These are phyloP conservation scores for Coemansia javaensis DNA, from an alignment of 192 early-diverging fungal genomes.

Conservation along the genomic window DNA sequence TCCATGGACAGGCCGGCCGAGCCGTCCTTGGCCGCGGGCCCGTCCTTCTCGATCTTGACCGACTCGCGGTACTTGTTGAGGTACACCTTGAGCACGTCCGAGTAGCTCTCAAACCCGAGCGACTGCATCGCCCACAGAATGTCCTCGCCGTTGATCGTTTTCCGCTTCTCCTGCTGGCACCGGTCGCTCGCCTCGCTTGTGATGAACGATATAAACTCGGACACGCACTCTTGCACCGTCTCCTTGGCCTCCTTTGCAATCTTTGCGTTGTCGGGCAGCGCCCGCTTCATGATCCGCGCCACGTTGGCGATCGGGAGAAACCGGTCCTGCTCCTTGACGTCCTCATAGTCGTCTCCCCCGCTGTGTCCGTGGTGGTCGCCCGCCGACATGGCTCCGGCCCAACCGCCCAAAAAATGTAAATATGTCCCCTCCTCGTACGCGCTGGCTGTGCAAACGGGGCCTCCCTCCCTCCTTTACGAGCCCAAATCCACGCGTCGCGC, in stretches of 20 bases:
- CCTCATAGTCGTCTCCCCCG: slow-evolving; percentile 55
- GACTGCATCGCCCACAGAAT: slow-evolving; percentile 97
- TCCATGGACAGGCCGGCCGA: slow-evolving; percentile 12
- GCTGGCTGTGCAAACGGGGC: background rate
- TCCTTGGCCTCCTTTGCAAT: slow-evolving; percentile 99
- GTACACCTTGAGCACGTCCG: slow-evolving; percentile 83
- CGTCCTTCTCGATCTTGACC: slow-evolving; percentile 48
- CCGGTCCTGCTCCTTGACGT: slow-evolving; percentile 92
- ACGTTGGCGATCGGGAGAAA: slow-evolving; percentile 95
- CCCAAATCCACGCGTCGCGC: too few species aligned
- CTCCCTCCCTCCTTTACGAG: too few species aligned
- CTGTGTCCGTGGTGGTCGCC: slow-evolving; percentile 23
- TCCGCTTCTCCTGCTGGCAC: slow-evolving; percentile 91
- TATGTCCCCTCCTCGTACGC: too few species aligned
- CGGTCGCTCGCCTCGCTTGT: slow-evolving; percentile 97
- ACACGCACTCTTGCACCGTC: slow-evolving; percentile 93
- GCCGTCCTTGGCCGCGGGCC: slow-evolving; percentile 12
- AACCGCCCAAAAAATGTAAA: too few species aligned
- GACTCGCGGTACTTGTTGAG: slow-evolving; percentile 81
- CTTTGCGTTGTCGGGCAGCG: slow-evolving; percentile 94
- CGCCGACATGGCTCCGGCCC: slow-evolving; percentile 21
- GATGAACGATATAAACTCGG: slow-evolving; percentile 97
- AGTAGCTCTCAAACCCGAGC: slow-evolving; percentile 97
- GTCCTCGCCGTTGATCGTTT: slow-evolving; percentile 98
- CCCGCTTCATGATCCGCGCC: slow-evolving; percentile 94